Base-by-base conservation (phyloP, 139 green algal genomes). In the Pleodorina starrii region DNA sequence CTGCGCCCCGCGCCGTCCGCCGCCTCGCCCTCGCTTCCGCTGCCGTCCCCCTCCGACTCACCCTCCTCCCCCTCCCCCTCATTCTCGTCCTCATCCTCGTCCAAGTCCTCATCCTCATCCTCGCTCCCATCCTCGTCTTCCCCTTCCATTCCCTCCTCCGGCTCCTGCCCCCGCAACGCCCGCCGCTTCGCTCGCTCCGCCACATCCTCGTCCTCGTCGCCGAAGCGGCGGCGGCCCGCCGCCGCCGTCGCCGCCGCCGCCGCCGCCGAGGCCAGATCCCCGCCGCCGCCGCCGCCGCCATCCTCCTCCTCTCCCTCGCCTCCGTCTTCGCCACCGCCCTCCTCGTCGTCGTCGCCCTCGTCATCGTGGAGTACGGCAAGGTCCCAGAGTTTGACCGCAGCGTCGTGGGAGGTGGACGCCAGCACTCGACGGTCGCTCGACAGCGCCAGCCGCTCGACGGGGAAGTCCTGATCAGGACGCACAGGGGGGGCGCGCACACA, bases 371-470 rank as follows among this genome's bases (percentile, higher is more conserved):
- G 85, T 0, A 93, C 21, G 0, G 80, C 79, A 81, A 97, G 43
- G 81, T 97, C 94, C 96, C 96, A 98, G 23, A 99, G 80, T 93
- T 95, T 96, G 14, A 99, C 92, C 1, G 79, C 94, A 51, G 94
- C 90, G 90, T 98, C 96, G 75, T 99, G 96, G 0, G 94, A 97
- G 3, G 91, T 91, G 75, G 93, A 97, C 0, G 95, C 96, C 27
- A 98, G 92, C 63, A 96, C 60, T 6, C 76, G 69, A 63, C 86
- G 92, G 81, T 91, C 90, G 27, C 25, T 42, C 1, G 90, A 93
- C 59, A 97, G 43, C 10, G 93, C 90, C 43, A 98, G 75, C n/a
- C 90, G 90, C 93, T 97, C 93, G 14, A 96, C 82, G 14, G 93
- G 91, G 63, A 94, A 92, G 38, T 96, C 82, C 82, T 88, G 63